Percentiles rank a stretch among this genome's conserved stretches.
Evolutionary conservation across 257 asterid genomes (phyloP).

Genomic region (Solanum rostratum): DNA sequence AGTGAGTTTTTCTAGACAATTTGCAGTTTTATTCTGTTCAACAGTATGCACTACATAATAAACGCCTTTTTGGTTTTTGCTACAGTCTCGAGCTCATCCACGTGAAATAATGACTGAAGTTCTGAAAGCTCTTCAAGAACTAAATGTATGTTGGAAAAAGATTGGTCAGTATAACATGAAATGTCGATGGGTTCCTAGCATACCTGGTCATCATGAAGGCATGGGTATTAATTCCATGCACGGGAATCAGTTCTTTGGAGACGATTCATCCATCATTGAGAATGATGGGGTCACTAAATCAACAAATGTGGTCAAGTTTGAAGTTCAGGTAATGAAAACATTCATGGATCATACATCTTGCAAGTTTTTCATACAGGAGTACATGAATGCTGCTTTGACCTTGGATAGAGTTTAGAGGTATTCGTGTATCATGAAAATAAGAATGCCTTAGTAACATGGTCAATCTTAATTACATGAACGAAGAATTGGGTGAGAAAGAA

Average conservation of each 20-base stretch:
- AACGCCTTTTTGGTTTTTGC: conserved; percentile 6
- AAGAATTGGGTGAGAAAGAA: neutral
- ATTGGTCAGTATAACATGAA: conserved; percentile 88
- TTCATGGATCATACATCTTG: neutral
- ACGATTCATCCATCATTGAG: conserved; percentile 46
- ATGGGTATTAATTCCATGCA: conserved; percentile 30
- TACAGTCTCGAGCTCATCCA: conserved; percentile 84
- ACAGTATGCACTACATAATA: neutral
- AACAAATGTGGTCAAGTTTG: conserved; percentile 69
- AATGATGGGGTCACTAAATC: conserved; percentile 29
- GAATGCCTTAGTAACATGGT: neutral
- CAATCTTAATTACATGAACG: neutral
- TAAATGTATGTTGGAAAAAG: conserved; percentile 78
- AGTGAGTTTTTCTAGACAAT: neutral
- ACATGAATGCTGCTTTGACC: neutral
- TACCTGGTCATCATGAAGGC: conserved; percentile 33
- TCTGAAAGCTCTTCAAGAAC: conserved; percentile 73
- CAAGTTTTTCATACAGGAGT: neutral
- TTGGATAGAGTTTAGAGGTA: neutral
- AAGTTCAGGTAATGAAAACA: conserved; percentile 57
- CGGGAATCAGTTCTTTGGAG: conserved; percentile 36
- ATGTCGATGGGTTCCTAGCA: conserved; percentile 63
- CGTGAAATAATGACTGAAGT: conserved; percentile 94
- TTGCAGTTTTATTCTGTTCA: neutral
- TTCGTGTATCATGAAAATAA: neutral